Percentiles rank a stretch among this genome's conserved stretches.
Conservation (phyloP, 352 stramenopile genomes). For the Phytophthora brassicae region DNA sequence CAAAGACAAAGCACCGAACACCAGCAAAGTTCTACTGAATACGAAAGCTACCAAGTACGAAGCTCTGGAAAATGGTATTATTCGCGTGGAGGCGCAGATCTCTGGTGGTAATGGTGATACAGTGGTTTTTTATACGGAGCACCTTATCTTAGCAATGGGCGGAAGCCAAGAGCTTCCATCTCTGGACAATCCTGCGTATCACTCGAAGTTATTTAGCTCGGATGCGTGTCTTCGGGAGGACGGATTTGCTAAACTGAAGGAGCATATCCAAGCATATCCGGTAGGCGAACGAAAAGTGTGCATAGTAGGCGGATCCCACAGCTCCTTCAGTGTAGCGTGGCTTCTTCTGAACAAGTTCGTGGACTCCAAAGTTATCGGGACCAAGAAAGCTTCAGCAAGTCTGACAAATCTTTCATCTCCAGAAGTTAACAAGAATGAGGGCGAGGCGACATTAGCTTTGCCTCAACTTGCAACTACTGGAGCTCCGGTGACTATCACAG, state of each 20-base stretch:
- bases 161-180: conserved; percentile 52
- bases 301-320: conserved; percentile 85
- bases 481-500: conserved; percentile 14
- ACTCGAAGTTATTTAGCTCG: conserved; percentile 64
- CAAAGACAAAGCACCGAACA: conserved; percentile 29
- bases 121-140: conserved; percentile 52
- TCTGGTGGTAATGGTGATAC: conserved; percentile 24
- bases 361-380: conserved; percentile 15
- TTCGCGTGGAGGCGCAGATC: conserved; percentile 45
- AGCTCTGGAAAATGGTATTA: conserved; percentile 47
- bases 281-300: conserved; percentile 61
- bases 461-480: conserved; percentile 13
- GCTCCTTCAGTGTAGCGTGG: conserved; percentile 84
- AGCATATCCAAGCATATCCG: conserved; percentile 36
- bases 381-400: conserved; percentile 7
- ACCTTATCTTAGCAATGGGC: conserved; percentile 72
- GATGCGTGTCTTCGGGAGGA: conserved; percentile 67
- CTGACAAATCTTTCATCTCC: conserved; percentile 5
- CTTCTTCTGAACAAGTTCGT: conserved; percentile 69
- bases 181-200: conserved; percentile 39
- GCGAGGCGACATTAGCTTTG: conserved; percentile 6
- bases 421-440: conserved; percentile 14
- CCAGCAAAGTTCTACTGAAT: conserved; percentile 53
- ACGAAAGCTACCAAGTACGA: conserved; percentile 51
- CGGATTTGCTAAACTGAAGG: conserved; percentile 53